Conservation (phyloP, 768 basidiomycete species). For the Tricholoma flavovirens region DNA sequence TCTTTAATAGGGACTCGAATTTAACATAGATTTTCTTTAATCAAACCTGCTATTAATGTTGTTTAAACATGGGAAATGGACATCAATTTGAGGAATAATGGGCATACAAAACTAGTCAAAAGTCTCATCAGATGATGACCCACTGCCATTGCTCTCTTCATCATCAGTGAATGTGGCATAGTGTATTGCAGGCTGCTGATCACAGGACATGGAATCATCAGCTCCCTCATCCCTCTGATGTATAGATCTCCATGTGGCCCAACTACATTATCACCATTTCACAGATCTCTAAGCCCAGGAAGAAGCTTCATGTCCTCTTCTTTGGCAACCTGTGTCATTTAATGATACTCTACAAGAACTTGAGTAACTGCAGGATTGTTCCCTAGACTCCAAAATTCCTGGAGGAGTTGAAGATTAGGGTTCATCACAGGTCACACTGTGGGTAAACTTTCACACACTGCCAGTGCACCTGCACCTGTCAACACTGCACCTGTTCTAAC, state of each 20-base stretch:
- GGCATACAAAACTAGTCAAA: neutral
- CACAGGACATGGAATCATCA: neutral
- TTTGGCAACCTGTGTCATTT: neutral
- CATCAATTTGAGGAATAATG: neutral
- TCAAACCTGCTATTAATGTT: neutral
- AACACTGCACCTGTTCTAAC: too few relatives aligned
- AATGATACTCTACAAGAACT: neutral
- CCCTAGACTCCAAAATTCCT: neutral
- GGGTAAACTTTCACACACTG: too few relatives aligned
- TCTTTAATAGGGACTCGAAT: neutral
- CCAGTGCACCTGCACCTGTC: too few relatives aligned
- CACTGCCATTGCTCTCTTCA: neutral
- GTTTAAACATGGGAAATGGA: neutral
- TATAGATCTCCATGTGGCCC: neutral
- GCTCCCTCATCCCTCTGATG: neutral
- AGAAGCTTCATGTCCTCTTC: neutral
- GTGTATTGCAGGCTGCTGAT: neutral
- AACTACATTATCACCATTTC: neutral
- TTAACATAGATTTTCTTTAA: neutral
- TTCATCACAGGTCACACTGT: too few relatives aligned
- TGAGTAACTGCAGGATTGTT: neutral
- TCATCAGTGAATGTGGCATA: neutral
- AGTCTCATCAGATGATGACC: neutral
- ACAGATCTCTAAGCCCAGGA: neutral
- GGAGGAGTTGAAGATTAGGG: neutral